Percentiles rank a stretch among this genome's conserved stretches.
Evolutionary conservation across 202 grass and related monocot genomes (phyloP).

Genomic region (Zizania palustris): DNA sequence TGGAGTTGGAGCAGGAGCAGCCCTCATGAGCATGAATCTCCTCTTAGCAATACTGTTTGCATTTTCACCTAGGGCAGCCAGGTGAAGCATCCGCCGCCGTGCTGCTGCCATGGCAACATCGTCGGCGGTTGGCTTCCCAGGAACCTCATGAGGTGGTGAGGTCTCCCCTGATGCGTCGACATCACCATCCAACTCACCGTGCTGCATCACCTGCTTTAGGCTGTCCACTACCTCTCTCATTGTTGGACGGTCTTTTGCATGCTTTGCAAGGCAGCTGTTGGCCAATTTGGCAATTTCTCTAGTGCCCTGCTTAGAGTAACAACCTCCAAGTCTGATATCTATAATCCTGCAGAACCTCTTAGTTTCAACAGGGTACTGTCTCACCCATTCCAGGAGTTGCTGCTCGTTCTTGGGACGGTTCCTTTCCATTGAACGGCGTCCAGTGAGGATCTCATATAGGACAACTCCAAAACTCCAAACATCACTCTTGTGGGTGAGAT

Average conservation of each 20-base stretch:
- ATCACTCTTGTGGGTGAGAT: constrained; percentile 78
- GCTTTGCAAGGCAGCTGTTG: constrained; percentile 68
- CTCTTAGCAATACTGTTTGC: constrained; percentile 50
- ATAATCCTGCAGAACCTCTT: constrained; percentile 64
- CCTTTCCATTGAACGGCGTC: constrained; percentile 59
- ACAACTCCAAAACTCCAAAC: constrained; percentile 85
- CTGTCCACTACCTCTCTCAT: constrained; percentile 62
- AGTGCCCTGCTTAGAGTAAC: constrained; percentile 45
- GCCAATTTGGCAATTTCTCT: constrained; percentile 64
- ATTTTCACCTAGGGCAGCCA: constrained; percentile 67
- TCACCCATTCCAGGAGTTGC: constrained; percentile 82
- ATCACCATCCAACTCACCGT: constrained; percentile 42
- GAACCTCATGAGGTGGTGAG: constrained; percentile 30
- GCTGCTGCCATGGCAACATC: constrained; percentile 47
- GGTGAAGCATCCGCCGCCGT: constrained; percentile 68
- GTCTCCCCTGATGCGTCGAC: constrained; percentile 18
- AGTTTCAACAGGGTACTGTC: constrained; percentile 49
- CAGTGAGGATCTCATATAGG: constrained; percentile 74
- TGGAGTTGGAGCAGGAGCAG: constrained; percentile 40
- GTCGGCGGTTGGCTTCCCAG: constrained; percentile 40
- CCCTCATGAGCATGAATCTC: constrained; percentile 62
- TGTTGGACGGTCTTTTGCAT: constrained; percentile 59
- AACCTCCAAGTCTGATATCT: constrained; percentile 48
- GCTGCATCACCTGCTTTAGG: constrained; percentile 52
- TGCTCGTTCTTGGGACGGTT: constrained; percentile 69